phyloP scores from a whole-genome alignment of 139 green algal species.

The Chloropicon primus region DNA sequence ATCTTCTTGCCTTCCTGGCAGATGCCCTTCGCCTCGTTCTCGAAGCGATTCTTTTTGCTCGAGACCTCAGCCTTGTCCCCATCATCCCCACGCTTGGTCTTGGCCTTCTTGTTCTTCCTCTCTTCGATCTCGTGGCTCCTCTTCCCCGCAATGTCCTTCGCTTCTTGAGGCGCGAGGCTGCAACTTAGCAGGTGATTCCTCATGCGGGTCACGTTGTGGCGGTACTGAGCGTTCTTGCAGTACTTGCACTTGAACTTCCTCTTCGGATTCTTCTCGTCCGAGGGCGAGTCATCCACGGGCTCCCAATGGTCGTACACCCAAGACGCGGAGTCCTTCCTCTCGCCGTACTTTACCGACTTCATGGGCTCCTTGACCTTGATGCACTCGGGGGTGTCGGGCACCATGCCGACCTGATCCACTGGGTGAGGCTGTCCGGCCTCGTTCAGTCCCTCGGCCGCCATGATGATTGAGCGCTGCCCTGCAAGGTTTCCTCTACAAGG shows the following conservation, averaged over 20 bases:
- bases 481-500: too few relatives aligned
- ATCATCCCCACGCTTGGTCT: neutral
- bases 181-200: neutral
- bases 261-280: neutral
- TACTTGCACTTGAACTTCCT: neutral
- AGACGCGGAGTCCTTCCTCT: neutral
- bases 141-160: neutral
- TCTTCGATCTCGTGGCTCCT: neutral
- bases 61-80: neutral
- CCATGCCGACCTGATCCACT: neutral
- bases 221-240: neutral
- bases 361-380: neutral
- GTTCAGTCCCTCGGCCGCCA: too few relatives aligned
- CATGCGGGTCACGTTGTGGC: neutral
- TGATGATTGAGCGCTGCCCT: too few relatives aligned
- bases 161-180: neutral
- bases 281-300: neutral
- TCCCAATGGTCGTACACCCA: neutral
- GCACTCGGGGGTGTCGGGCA: neutral
- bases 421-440: too few relatives aligned
- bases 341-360: neutral
- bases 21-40: neutral
- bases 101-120: neutral
- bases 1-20: neutral
- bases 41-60: neutral